Evolutionary conservation across 768 basidiomycete genomes (phyloP).

Genomic region (Kwoniella shandongensis): DNA sequence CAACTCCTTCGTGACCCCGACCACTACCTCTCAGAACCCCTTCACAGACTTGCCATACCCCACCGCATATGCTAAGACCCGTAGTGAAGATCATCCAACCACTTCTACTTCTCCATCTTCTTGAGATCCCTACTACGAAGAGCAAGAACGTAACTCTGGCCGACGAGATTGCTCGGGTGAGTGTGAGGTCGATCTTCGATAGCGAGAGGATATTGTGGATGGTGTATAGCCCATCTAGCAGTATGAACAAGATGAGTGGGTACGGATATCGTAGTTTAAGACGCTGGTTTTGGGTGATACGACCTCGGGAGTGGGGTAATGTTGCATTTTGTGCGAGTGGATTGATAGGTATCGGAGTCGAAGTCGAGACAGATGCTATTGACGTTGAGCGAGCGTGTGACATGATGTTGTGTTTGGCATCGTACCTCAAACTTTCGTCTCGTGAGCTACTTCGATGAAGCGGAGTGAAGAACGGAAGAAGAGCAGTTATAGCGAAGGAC

Average conservation of each 20-base stretch:
- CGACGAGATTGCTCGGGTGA: neutral
- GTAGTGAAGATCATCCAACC: constrained; percentile 22
- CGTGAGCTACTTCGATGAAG: no score
- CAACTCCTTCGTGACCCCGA: neutral
- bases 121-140: constrained; percentile 19
- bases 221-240: constrained; percentile 29
- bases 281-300: neutral
- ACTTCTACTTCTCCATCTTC: constrained; percentile 34
- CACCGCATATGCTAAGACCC: constrained; percentile 24
- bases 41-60: constrained; percentile 37
- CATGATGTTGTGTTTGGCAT: neutral
- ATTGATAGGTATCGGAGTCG: no score
- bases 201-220: constrained; percentile 3
- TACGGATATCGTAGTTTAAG: constrained; percentile 25
- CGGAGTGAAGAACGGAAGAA: no score
- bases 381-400: neutral
- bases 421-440: no score
- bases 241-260: constrained; percentile 20
- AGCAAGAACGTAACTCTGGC: constrained; percentile 6
- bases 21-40: constrained; percentile 9
- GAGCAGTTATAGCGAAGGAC: no score
- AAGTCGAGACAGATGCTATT: neutral
- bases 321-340: no score
- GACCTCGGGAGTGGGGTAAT: no score
- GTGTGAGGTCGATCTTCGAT: neutral